Base-by-base conservation (phyloP, 2,329 filamentous ascomycete species). In the Chrysoporthe deuterocubensis region DNA sequence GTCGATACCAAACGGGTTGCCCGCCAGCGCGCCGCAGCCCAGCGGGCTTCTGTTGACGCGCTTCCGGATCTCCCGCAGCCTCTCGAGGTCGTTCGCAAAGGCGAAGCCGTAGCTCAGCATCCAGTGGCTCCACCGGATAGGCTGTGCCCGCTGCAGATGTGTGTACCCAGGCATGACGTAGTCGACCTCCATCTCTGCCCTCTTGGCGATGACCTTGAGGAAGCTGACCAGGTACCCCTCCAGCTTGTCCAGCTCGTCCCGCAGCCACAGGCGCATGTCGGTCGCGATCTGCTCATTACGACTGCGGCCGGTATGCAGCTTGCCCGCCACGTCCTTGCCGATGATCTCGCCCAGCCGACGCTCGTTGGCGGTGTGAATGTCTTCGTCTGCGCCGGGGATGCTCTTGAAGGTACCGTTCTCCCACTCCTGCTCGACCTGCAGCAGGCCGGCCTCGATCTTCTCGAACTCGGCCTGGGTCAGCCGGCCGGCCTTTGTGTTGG, bases 211-310 rank as follows among this genome's bases (percentile, higher is more conserved):
- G 60, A 94, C 90, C 74, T 87, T 83, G 52, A 97, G 82, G 72
- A 97, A 86, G 65, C 87, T 85, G 56, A 88, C 83, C 4, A 97
- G 84, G 73, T 89, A 88, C 46, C 73, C 78, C 73, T 96, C 92
- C 63, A 97, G 87, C 71, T 84, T 83, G 67, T 85, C 85, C 67
- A 97, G 82, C 81, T 91, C 86, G 71, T 94, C 90, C 56, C 93
- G 86, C 71, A 97, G 81, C 93, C 93, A 97, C 78, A 97, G 83
- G 70, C 93, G 90, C 92, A 97, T 95, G 75, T 97, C 93, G 32
- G 91, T 94, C 60, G 90, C 93, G 67, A 97, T 89, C 81, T 97
- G 94, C 80, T 97, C 94, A 76, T 97, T 97, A 73, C 94, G 87
- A 78, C 91, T 94, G 64, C 94, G 90, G 56, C 90, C 90, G 2